Percentiles rank a stretch among this genome's conserved stretches.
Evolutionary conservation across 345 rosid genomes (phyloP).

Genomic region (Eucalyptus pauciflora): DNA sequence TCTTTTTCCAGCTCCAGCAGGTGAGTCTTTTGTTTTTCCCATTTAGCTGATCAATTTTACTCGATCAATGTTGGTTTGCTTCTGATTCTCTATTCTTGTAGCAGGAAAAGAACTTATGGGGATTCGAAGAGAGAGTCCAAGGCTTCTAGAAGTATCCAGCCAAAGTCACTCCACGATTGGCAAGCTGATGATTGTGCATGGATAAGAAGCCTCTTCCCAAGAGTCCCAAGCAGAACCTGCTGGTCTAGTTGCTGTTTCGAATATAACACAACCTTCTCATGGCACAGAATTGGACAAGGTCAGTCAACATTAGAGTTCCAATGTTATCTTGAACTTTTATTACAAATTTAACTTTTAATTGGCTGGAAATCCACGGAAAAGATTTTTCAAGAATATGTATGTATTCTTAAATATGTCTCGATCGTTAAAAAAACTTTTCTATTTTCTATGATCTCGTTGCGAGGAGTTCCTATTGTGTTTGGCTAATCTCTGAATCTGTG

Average conservation of each 20-base stretch:
- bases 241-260: slow-evolving; percentile 5
- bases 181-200: slow-evolving; percentile 9
- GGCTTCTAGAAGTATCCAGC: slow-evolving; percentile 1
- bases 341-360: no score
- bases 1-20: slow-evolving; percentile 19
- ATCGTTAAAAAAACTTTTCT: no score
- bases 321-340: no score
- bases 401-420: no score
- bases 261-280: slow-evolving; percentile 5
- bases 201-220: slow-evolving; percentile 7
- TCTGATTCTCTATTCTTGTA: not conserved
- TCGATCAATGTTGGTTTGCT: not conserved
- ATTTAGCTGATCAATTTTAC: not conserved
- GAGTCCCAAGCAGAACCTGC: slow-evolving; percentile 7
- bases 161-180: slow-evolving; percentile 7
- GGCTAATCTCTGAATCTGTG: no score
- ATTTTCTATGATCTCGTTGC: no score
- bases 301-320: no score
- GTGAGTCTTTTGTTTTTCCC: slow-evolving; percentile 7
- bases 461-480: no score
- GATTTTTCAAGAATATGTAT: no score
- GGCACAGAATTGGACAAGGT: not conserved
- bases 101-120: slow-evolving; percentile 33
- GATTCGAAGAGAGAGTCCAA: not conserved
- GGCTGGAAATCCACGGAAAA: no score